A percentile compares a stretch with the other conserved stretches of the same genome.
Evolutionary conservation across 1,139 yeast species (phyloP).

Genomic region (Insectozyma bohioensis): DNA sequence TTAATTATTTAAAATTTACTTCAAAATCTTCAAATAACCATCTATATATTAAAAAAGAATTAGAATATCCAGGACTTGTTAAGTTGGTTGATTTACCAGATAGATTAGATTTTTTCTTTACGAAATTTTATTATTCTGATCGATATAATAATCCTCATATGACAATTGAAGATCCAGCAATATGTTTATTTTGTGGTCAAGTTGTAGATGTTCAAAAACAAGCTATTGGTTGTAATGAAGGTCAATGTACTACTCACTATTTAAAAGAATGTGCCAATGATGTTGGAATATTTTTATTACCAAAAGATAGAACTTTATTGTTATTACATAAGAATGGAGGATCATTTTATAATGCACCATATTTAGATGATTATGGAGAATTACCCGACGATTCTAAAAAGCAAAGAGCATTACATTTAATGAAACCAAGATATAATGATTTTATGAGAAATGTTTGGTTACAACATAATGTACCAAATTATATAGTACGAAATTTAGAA

Average conservation of each 20-base stretch:
- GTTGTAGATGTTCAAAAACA: conserved; percentile 65
- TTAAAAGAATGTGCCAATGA: conserved; percentile 65
- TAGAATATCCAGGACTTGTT: conserved; percentile 71
- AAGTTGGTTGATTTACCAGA: conserved; percentile 60
- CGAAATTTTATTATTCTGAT: conserved; percentile 52
- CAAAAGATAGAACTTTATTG: conserved; percentile 71
- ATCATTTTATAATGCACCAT: conserved; percentile 82
- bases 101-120: conserved; percentile 70
- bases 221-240: conserved; percentile 51
- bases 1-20: conserved; percentile 12
- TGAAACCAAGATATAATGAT: conserved; percentile 62
- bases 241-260: conserved; percentile 69
- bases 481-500: conserved; percentile 77
- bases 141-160: conserved; percentile 39
- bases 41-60: conserved; percentile 17
- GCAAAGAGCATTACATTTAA: conserved; percentile 70
- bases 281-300: conserved; percentile 76
- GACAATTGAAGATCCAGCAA: conserved; percentile 72
- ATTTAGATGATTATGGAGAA: conserved; percentile 85
- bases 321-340: conserved; percentile 73
- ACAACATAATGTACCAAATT: conserved; percentile 74
- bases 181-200: conserved; percentile 81
- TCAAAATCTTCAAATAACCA: conserved; percentile 11
- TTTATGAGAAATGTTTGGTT: conserved; percentile 72
- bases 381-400: conserved; percentile 71